Evolutionary conservation across 768 basidiomycete species (phyloP), one percentile per base, ranked within the genome.

Genomic region (Psilocybe tampanensis): DNA sequence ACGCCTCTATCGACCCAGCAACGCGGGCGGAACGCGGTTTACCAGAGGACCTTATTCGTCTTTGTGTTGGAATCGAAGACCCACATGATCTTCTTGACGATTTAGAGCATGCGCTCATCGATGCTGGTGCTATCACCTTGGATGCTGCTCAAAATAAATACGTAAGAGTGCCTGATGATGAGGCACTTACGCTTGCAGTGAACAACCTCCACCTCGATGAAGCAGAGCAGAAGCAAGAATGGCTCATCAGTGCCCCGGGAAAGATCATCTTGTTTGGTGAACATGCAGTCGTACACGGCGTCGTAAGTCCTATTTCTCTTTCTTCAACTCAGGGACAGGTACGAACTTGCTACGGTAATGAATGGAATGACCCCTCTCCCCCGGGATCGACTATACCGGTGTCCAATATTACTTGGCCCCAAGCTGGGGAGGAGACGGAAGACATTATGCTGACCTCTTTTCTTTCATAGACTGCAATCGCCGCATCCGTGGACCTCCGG

Each of bases 21-120:
- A 87, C 86, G n/a, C 89, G 97, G 29, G 94, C 93, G n/a, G 94
- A 88, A 39, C 92, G 97, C 54, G 96, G 96, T 42, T 81, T 99
- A 17, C 97, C 97, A n/a, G 97, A 99, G 72, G 92, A 99, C 72
- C 85, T 99, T 49, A 98, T 99, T 64, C 91, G 97, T 44, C 82
- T 99, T 44, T 99, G 97, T 66, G 95, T 98, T 63, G 97, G 97
- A 53, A 98, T 99, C 59, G 97, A 99, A 74, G 97, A 99, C 71
- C 80, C 93, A 0, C 80, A 84, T 26, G 97, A 99, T 75, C 81
- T 99, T 42, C 78, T 98, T 36, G 95, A 97, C 68, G 97, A 99
- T 72, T 86, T 99, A 21, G 94, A 98, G 69, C 86, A 88, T 61
- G 94, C 97, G 0, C 82, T 99, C 47, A 78, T 98, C 48, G 89